Evolutionary conservation across 169 alveolate species (phyloP).

Genomic region (Eimeria brunetti): DNA sequence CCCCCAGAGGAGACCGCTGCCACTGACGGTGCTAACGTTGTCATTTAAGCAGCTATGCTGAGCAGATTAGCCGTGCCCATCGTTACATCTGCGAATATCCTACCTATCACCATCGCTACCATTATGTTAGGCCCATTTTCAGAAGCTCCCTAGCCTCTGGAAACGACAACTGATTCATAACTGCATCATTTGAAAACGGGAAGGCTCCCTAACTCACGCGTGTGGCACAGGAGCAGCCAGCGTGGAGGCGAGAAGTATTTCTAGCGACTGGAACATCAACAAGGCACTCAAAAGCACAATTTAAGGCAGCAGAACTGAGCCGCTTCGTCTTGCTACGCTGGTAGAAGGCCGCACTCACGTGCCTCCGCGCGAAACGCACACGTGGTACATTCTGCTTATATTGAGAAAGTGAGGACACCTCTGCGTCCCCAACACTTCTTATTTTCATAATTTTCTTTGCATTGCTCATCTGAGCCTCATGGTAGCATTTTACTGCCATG

Average conservation of each 20-base stretch:
- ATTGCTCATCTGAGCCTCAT: not conserved
- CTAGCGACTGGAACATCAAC: not conserved
- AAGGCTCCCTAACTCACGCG: not conserved
- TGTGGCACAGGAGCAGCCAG: not conserved
- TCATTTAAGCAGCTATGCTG: too few species aligned
- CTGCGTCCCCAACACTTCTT: not conserved
- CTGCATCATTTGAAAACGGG: too few species aligned
- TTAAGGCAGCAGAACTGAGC: not conserved
- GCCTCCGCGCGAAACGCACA: slow-evolving; percentile 18
- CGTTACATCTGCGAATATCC: too few species aligned
- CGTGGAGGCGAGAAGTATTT: not conserved
- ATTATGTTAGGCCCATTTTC: too few species aligned
- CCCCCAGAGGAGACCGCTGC: too few species aligned
- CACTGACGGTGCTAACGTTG: too few species aligned
- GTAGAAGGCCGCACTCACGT: not conserved
- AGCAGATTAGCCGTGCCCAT: too few species aligned
- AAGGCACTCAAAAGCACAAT: slow-evolving; percentile 6
- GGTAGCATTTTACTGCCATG: not conserved
- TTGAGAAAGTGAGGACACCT: not conserved
- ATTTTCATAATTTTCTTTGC: not conserved
- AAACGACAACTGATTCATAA: too few species aligned
- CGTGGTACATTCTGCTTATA: not conserved
- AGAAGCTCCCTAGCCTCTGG: too few species aligned
- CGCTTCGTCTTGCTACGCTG: not conserved
- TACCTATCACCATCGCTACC: too few species aligned